These are phyloP conservation scores for Myriosclerotinia curreyana DNA, from an alignment of 2,329 filamentous ascomycete species.

Conservation along the genomic window DNA sequence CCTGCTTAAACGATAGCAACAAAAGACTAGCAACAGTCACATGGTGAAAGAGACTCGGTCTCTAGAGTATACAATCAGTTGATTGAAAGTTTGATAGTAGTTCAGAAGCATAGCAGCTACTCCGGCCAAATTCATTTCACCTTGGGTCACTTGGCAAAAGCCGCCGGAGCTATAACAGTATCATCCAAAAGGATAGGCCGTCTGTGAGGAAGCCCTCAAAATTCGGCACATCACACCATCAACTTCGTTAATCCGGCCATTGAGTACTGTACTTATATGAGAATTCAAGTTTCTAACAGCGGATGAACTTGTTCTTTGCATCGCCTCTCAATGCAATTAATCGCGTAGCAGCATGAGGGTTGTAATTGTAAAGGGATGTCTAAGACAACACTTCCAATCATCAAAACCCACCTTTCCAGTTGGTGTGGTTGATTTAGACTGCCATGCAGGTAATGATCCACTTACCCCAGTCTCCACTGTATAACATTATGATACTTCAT, in stretches of 20 bases:
- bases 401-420: background rate
- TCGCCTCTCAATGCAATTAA: background rate
- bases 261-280: background rate
- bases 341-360: background rate
- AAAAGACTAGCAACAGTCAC: background rate
- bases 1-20: background rate
- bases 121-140: background rate
- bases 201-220: background rate
- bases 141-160: background rate
- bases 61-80: background rate
- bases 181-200: too few relatives aligned
- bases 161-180: background rate
- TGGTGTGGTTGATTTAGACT: background rate
- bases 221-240: background rate
- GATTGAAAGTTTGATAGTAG: background rate
- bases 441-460: background rate
- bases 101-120: background rate
- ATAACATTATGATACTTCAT: background rate
- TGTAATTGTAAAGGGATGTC: background rate
- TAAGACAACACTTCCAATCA: background rate
- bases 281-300: background rate
- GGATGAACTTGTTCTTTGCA: background rate
- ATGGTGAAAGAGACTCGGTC: background rate
- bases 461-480: conserved; percentile 4
- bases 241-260: background rate